Percentiles rank a stretch among this genome's conserved stretches.
Conservation (phyloP, 305 asterid species). For the Plantago lanceolata region DNA sequence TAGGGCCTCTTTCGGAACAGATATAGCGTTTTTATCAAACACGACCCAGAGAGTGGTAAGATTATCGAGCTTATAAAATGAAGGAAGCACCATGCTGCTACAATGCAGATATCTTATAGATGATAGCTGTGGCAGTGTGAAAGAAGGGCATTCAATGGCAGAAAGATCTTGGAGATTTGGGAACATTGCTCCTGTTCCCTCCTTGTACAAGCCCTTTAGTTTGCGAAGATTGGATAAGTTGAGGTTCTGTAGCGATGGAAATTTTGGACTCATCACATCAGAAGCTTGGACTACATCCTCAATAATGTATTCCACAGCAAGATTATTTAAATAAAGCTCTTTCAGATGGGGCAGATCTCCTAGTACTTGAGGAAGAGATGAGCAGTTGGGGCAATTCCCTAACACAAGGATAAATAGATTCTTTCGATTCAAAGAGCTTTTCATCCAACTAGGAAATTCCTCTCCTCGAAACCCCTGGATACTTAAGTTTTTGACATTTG, state of each 20-base stretch:
- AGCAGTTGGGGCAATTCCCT: constrained; percentile 7
- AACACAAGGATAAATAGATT: neutral
- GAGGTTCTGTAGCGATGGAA: neutral
- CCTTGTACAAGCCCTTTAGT: constrained; percentile 1
- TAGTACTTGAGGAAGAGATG: constrained; percentile 14
- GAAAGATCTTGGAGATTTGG: neutral
- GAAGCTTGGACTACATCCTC: neutral
- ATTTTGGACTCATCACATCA: neutral
- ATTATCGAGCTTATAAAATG: neutral
- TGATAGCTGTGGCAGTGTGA: constrained; percentile 4
- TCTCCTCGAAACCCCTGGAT: constrained; percentile 26
- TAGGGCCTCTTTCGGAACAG: neutral
- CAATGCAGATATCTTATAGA: neutral
- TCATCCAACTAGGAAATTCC: constrained; percentile 27
- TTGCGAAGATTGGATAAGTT: neutral
- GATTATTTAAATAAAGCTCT: neutral
- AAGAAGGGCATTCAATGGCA: neutral
- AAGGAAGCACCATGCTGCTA: neutral
- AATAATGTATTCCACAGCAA: neutral
- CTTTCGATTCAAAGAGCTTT: constrained; percentile 5
- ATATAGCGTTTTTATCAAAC: too few species aligned
- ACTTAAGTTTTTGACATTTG: constrained; percentile 6
- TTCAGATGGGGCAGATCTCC: neutral
- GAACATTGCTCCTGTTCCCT: neutral
- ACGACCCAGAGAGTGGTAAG: neutral